Evolutionary conservation across 176 grass and related monocot species (phyloP).

Genomic region (Alloteropsis semialata): DNA sequence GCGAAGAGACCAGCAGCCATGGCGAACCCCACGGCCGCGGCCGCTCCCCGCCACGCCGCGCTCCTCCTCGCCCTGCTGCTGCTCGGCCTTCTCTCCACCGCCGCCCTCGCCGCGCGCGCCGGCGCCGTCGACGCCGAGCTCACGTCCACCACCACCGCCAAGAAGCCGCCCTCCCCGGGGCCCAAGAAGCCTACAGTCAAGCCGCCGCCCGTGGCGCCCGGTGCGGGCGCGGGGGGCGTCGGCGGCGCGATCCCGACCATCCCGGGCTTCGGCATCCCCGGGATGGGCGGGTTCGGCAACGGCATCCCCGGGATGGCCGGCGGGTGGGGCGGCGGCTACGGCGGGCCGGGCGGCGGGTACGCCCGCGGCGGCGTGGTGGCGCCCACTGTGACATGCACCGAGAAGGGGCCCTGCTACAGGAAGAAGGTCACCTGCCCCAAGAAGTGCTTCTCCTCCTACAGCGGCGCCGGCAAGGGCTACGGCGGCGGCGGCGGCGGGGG

Average conservation of each 20-base stretch:
- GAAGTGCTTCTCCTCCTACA: constrained; percentile 93
- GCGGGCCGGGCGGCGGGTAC: constrained; percentile 58
- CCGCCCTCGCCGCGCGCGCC: constrained; percentile 5
- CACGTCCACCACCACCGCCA: neutral
- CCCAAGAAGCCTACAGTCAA: constrained; percentile 1
- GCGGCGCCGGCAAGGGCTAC: constrained; percentile 62
- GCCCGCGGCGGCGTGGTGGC: constrained; percentile 54
- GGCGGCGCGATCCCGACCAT: constrained; percentile 46
- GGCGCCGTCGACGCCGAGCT: neutral
- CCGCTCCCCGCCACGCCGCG: neutral
- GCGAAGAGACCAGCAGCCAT: neutral
- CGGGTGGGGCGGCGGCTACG: constrained; percentile 81
- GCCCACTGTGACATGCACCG: constrained; percentile 70
- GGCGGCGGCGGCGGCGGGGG: constrained; percentile 78
- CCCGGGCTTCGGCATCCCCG: constrained; percentile 52
- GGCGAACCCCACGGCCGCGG: neutral
- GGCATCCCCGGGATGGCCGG: constrained; percentile 54
- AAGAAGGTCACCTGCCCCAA: constrained; percentile 76
- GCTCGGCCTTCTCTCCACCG: neutral
- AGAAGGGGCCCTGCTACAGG: constrained; percentile 73
- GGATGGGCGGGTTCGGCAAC: constrained; percentile 44
- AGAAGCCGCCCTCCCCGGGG: neutral
- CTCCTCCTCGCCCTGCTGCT: constrained; percentile 31
- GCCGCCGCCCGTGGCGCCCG: neutral
- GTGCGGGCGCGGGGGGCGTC: neutral